Conservation (phyloP, 176 grass and related monocot species). For the Paspalum vaginatum region DNA sequence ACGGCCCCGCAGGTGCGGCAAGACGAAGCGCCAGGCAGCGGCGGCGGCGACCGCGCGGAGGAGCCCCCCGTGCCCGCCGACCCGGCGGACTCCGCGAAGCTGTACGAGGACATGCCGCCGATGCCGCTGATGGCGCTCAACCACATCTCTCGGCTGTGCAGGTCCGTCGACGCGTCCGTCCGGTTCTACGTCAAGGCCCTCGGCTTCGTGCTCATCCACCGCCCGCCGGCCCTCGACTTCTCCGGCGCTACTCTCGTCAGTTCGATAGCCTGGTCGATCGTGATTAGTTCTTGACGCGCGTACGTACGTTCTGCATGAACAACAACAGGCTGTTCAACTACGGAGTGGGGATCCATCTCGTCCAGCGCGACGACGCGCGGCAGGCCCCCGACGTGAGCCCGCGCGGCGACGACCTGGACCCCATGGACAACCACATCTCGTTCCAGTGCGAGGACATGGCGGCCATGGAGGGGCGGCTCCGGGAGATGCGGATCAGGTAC, state of each 20-base stretch:
- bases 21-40: background rate
- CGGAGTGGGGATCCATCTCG: constrained; percentile 70
- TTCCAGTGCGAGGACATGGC: constrained; percentile 78
- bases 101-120: constrained; percentile 49
- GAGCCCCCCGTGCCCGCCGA: background rate
- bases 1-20: background rate
- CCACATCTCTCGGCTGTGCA: constrained; percentile 77
- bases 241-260: constrained; percentile 42
- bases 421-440: constrained; percentile 83
- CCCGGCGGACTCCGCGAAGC: constrained; percentile 28
- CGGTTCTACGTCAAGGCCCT: constrained; percentile 74
- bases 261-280: no score
- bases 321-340: constrained; percentile 75
- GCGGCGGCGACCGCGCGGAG: background rate
- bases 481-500: constrained; percentile 54
- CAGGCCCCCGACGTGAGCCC: constrained; percentile 42
- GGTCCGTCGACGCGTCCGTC: constrained; percentile 58
- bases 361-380: constrained; percentile 52
- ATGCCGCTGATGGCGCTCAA: constrained; percentile 79
- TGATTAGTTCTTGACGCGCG: background rate
- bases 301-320: background rate
- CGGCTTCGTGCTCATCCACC: constrained; percentile 66
- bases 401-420: constrained; percentile 43
- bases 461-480: constrained; percentile 62
- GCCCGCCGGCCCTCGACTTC: constrained; percentile 74